Evolutionary conservation across 352 stramenopile species (phyloP).

Genomic region (Phytophthora citrophthora): DNA sequence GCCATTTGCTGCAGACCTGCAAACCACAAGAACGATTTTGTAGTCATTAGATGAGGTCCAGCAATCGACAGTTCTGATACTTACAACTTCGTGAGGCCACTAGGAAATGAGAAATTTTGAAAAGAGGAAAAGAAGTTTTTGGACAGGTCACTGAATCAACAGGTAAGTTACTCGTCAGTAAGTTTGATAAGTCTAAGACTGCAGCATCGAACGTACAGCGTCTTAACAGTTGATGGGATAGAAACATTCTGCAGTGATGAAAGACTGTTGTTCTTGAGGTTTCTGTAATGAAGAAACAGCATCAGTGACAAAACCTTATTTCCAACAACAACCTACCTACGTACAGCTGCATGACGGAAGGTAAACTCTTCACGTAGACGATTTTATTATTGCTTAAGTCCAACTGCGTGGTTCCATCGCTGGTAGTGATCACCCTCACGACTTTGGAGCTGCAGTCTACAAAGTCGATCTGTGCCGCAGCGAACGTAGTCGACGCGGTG

Average conservation of each 20-base stretch:
- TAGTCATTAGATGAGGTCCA: neutral
- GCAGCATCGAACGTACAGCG: conserved; percentile 29
- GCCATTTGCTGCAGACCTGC: conserved; percentile 28
- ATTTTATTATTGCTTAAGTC: conserved; percentile 37
- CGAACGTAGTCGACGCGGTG: neutral
- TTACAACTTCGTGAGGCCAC: conserved; percentile 39
- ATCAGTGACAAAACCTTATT: too few relatives aligned
- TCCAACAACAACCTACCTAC: neutral
- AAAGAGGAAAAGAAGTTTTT: conserved; percentile 42
- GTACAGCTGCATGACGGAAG: conserved; percentile 35
- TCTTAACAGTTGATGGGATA: conserved; percentile 35
- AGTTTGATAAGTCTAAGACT: too few relatives aligned
- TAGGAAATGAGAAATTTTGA: conserved; percentile 27
- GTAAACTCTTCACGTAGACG: conserved; percentile 38
- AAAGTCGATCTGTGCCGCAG: conserved; percentile 27
- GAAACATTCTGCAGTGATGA: conserved; percentile 19
- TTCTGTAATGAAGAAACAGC: conserved; percentile 9
- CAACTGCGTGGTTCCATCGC: conserved; percentile 20
- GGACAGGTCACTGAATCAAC: conserved; percentile 38
- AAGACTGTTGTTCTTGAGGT: conserved; percentile 48
- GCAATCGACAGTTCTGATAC: neutral
- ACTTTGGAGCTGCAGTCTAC: conserved; percentile 30
- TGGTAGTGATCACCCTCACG: conserved; percentile 20
- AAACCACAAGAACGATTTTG: neutral
- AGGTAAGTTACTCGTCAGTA: neutral